Evolutionary conservation across 2,329 filamentous ascomycete species (phyloP).

Genomic region (Xylaria sp.): DNA sequence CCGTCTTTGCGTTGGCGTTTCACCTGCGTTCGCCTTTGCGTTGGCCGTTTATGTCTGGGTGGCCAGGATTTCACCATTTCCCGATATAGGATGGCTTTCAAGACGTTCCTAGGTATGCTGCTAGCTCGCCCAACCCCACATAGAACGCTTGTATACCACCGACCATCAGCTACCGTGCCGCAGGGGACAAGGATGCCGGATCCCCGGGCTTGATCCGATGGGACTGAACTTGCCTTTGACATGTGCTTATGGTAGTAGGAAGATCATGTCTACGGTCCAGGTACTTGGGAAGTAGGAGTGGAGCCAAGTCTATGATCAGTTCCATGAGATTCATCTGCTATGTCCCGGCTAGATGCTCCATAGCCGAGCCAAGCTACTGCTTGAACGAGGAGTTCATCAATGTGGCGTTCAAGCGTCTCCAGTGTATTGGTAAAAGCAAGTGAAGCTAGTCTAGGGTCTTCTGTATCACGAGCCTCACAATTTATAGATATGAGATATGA

Average conservation of each 20-base stretch:
- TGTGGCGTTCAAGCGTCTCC: constrained; percentile 16
- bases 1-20: constrained; percentile 11
- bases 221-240: constrained; percentile 23
- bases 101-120: constrained; percentile 6
- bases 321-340: constrained; percentile 1
- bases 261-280: constrained; percentile 23
- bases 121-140: constrained; percentile 14
- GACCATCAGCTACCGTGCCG: constrained; percentile 19
- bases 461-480: constrained; percentile 24
- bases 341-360: constrained; percentile 18
- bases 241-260: constrained; percentile 12
- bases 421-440: constrained; percentile 8
- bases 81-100: constrained; percentile 23
- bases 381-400: constrained; percentile 8
- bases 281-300: constrained; percentile 22
- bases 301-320: constrained; percentile 24
- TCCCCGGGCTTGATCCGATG: constrained; percentile 29
- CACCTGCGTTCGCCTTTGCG: constrained; percentile 5
- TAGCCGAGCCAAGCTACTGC: constrained; percentile 19
- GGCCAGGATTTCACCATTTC: constrained; percentile 14
- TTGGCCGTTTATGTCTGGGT: constrained; percentile 4
- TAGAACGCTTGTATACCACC: constrained; percentile 10
- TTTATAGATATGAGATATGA: constrained; percentile 6
- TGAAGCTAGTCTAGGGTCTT: constrained; percentile 16
- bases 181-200: constrained; percentile 17